phyloP scores from a whole-genome alignment of 768 basidiomycete genomes.

The Kwoniella heveanensis region DNA sequence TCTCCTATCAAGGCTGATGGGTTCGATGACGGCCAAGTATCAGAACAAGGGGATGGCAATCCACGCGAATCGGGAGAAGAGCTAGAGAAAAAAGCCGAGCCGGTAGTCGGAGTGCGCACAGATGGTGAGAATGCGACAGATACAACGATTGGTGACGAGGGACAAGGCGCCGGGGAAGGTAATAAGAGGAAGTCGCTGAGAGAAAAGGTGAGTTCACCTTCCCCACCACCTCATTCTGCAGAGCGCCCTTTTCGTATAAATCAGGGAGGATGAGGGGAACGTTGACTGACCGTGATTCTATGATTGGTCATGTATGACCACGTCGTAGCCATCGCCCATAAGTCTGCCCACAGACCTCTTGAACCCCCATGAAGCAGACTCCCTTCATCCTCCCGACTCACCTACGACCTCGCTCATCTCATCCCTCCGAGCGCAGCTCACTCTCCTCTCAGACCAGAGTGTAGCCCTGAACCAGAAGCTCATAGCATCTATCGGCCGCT shows the following conservation, averaged over 20 bases:
- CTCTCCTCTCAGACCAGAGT: slow-evolving; percentile 86
- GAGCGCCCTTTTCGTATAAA: no score
- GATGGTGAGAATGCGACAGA: not conserved
- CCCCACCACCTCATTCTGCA: no score
- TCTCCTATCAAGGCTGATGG: not conserved
- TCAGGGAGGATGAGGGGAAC: no score
- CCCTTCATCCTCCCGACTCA: slow-evolving; percentile 69
- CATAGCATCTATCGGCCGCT: slow-evolving; percentile 84
- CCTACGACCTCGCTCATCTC: slow-evolving; percentile 67
- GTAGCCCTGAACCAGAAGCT: slow-evolving; percentile 89
- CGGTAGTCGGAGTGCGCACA: not conserved
- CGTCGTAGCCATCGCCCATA: slow-evolving; percentile 21
- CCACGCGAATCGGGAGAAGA: not conserved
- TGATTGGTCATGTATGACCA: no score
- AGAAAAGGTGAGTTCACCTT: slow-evolving; percentile 9
- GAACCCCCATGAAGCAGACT: slow-evolving; percentile 39
- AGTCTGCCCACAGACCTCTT: slow-evolving; percentile 18
- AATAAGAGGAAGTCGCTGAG: not conserved
- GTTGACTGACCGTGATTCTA: no score
- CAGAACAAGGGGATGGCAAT: not conserved
- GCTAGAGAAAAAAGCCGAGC: not conserved
- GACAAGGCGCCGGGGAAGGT: not conserved
- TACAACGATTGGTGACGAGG: not conserved
- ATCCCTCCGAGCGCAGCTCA: slow-evolving; percentile 76
- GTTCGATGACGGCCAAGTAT: not conserved